Conservation (phyloP, 164 flowering plant species). For the Aristolochia fimbriata region DNA sequence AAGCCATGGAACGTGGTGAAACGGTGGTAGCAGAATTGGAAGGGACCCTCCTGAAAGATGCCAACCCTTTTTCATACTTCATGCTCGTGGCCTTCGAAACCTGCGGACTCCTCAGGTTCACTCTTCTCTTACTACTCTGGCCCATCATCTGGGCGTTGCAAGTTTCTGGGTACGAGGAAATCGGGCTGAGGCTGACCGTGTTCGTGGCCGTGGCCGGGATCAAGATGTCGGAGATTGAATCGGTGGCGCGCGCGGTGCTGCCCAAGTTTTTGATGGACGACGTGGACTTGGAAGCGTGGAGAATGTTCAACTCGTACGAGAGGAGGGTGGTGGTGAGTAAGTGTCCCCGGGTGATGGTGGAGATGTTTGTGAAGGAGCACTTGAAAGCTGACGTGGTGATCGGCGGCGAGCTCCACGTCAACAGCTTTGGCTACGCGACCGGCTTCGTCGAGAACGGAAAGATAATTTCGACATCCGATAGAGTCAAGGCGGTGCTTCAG, state of each 20-base stretch:
- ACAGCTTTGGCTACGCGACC: conserved; percentile 72
- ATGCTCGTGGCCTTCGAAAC: conserved; percentile 94
- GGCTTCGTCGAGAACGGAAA: conserved; percentile 38
- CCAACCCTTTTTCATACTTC: conserved; percentile 74
- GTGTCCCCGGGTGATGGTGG: conserved; percentile 72
- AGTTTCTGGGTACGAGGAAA: conserved; percentile 28
- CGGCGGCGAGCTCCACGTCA: conserved; percentile 56
- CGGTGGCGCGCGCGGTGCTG: conserved; percentile 84
- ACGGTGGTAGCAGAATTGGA: conserved; percentile 67
- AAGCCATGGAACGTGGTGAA: conserved; percentile 9
- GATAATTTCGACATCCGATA: conserved; percentile 13
- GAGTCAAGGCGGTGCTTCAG: conserved; percentile 27
- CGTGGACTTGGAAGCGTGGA: conserved; percentile 67
- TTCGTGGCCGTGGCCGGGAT: conserved; percentile 66
- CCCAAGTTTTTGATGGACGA: conserved; percentile 95
- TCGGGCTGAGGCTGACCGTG: conserved; percentile 43
- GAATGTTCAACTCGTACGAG: conserved; percentile 40
- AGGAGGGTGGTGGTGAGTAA: conserved; percentile 66
- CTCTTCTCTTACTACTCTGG: conserved; percentile 52
- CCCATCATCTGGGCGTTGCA: conserved; percentile 52
- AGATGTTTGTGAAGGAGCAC: conserved; percentile 79
- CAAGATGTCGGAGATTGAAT: conserved; percentile 45
- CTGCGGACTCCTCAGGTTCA: conserved; percentile 66
- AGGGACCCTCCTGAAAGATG: conserved; percentile 55
- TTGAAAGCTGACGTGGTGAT: conserved; percentile 60